phyloP scores from a whole-genome alignment of 169 alveolate species.

The Plasmodium inui region DNA sequence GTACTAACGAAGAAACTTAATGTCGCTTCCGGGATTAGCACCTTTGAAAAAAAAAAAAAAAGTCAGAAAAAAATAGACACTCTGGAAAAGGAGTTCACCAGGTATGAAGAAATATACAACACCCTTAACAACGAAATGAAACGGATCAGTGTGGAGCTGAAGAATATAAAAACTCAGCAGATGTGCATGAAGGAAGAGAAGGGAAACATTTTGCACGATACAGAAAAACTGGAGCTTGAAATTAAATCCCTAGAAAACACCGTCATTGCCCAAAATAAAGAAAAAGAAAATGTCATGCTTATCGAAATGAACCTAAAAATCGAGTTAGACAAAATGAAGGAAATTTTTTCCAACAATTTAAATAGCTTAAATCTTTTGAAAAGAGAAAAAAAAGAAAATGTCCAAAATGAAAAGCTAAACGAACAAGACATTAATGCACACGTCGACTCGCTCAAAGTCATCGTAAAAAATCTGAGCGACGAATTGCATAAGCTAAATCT shows the following conservation, averaged over 20 bases:
- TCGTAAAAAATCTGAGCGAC: slow-evolving; percentile 47
- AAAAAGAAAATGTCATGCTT: slow-evolving; percentile 64
- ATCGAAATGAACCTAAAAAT: slow-evolving; percentile 64
- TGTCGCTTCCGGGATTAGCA: slow-evolving; percentile 29
- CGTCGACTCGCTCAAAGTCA: slow-evolving; percentile 39
- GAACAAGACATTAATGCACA: slow-evolving; percentile 67
- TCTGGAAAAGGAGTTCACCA: slow-evolving; percentile 48
- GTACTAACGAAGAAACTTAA: slow-evolving; percentile 64
- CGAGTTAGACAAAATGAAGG: slow-evolving; percentile 50
- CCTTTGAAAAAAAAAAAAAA: slow-evolving; percentile 70
- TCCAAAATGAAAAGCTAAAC: slow-evolving; percentile 31
- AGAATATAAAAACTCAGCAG: slow-evolving; percentile 49
- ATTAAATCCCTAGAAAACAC: slow-evolving; percentile 55
- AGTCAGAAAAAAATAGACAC: slow-evolving; percentile 44
- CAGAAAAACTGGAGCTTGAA: slow-evolving; percentile 43
- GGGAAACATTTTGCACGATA: neutral
- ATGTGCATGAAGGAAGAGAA: slow-evolving; percentile 26
- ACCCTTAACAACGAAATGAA: slow-evolving; percentile 63
- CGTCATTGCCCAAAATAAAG: slow-evolving; percentile 39
- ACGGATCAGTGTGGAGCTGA: slow-evolving; percentile 49
- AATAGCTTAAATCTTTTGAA: slow-evolving; percentile 37
- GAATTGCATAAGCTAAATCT: slow-evolving; percentile 69
- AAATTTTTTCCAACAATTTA: slow-evolving; percentile 39
- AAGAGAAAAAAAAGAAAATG: slow-evolving; percentile 12
- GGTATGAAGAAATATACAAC: slow-evolving; percentile 44